Percentiles rank a stretch among this genome's conserved stretches.
These are phyloP conservation scores for Vigna radiata DNA, from an alignment of 306 rosid genomes.

Conservation along the genomic window DNA sequence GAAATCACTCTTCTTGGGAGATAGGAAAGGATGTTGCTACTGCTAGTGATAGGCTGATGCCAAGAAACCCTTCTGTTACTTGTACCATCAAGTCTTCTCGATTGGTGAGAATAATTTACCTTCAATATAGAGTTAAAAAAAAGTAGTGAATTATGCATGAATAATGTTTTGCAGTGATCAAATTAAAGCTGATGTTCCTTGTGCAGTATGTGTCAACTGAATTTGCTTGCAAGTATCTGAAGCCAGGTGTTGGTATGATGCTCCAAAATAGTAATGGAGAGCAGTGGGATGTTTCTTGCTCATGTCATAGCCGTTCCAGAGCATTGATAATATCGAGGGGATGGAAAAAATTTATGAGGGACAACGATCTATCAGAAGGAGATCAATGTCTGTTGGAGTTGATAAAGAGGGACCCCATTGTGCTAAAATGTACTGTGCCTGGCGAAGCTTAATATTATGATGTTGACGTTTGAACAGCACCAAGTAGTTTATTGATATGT, in stretches of 20 bases:
- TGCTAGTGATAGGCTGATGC: slow-evolving; percentile 18
- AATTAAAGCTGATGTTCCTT: not conserved
- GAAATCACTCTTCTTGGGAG: too few species aligned
- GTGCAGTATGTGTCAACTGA: slow-evolving; percentile 47
- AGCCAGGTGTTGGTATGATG: not conserved
- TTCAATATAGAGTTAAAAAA: too few species aligned
- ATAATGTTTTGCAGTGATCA: not conserved
- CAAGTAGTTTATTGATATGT: too few species aligned
- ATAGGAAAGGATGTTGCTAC: not conserved
- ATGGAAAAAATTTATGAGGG: not conserved
- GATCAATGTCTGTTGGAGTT: slow-evolving; percentile 54
- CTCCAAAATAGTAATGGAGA: slow-evolving; percentile 34
- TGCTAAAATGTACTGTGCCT: not conserved
- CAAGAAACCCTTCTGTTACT: slow-evolving; percentile 38
- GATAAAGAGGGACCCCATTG: slow-evolving; percentile 26
- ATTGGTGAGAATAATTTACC: slow-evolving; percentile 38
- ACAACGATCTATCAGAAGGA: slow-evolving; percentile 17
- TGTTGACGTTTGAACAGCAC: too few species aligned
- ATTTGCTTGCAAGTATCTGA: slow-evolving; percentile 42
- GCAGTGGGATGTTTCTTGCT: slow-evolving; percentile 22
- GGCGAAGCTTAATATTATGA: not conserved
- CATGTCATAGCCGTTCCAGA: not conserved
- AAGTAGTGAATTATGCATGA: not conserved
- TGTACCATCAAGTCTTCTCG: not conserved
- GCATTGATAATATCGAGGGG: not conserved